These are phyloP conservation scores for Epichloe elymi DNA, from an alignment of 2,329 filamentous ascomycete species.

Conservation along the genomic window DNA sequence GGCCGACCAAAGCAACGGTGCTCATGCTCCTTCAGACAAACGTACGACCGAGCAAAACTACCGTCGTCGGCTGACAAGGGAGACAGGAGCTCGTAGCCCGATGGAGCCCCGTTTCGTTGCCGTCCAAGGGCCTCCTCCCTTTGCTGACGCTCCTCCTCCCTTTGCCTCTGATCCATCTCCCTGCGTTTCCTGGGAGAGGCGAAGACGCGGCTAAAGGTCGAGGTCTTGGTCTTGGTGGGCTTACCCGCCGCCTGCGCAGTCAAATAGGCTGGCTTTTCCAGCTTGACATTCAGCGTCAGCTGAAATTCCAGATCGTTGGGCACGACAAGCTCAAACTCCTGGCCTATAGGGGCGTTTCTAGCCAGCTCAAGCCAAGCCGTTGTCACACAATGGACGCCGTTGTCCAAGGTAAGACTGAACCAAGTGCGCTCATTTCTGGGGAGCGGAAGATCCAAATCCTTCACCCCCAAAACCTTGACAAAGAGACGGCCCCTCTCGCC, in stretches of 20 bases:
- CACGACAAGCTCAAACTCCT: slow-evolving; percentile 96
- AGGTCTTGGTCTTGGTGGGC: slow-evolving; percentile 57
- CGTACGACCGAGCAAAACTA: slow-evolving; percentile 86
- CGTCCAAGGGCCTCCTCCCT: slow-evolving; percentile 54
- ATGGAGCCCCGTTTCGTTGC: slow-evolving; percentile 49
- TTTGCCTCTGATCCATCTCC: slow-evolving; percentile 74
- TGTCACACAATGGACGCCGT: slow-evolving; percentile 93
- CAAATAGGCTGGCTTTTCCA: slow-evolving; percentile 63
- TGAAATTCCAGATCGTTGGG: slow-evolving; percentile 98
- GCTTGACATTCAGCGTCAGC: slow-evolving; percentile 87
- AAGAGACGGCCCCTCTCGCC: slow-evolving; percentile 84
- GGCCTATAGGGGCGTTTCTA: slow-evolving; percentile 83
- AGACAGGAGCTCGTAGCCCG: slow-evolving; percentile 75
- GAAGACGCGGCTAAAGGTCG: slow-evolving; percentile 83
- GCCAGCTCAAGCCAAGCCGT: slow-evolving; percentile 91
- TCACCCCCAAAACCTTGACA: slow-evolving; percentile 97
- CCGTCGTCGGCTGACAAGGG: slow-evolving; percentile 81
- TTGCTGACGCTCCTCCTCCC: slow-evolving; percentile 61
- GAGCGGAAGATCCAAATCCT: slow-evolving; percentile 83
- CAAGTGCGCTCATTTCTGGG: slow-evolving; percentile 83
- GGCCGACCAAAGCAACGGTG: slow-evolving; percentile 76
- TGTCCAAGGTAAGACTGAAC: slow-evolving; percentile 96
- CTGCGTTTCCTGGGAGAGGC: slow-evolving; percentile 94
- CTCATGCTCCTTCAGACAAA: slow-evolving; percentile 89
- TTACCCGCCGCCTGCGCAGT: slow-evolving; percentile 43